These are phyloP conservation scores for Globisporangium radiosum DNA, from an alignment of 352 stramenopile genomes.

Conservation along the genomic window DNA sequence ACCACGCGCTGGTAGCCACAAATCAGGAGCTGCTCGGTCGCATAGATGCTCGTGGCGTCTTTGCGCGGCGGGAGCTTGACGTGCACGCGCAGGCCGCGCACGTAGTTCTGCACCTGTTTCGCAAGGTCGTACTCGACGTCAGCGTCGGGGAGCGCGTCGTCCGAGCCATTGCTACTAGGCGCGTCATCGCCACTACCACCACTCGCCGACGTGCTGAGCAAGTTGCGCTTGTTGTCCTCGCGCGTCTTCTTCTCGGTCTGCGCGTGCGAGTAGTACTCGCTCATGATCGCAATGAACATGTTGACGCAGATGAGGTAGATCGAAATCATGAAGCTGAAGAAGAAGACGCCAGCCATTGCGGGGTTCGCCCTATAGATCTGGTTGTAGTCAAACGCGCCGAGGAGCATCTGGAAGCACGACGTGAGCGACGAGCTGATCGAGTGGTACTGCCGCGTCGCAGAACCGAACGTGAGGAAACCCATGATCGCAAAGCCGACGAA, in stretches of 20 bases:
- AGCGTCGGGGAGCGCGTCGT: conserved; percentile 31
- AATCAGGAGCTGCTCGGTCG: conserved; percentile 45
- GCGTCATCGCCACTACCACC: conserved; percentile 4
- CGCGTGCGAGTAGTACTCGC: conserved; percentile 72
- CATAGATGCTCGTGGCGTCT: conserved; percentile 24
- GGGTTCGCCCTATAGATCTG: conserved; percentile 59
- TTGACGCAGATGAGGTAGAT: conserved; percentile 81
- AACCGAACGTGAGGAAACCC: conserved; percentile 72
- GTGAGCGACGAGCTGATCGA: conserved; percentile 61
- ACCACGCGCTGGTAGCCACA: conserved; percentile 60
- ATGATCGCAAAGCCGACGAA: conserved; percentile 76
- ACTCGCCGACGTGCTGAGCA: conserved; percentile 4
- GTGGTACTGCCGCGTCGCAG: conserved; percentile 55
- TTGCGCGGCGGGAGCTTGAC: conserved; percentile 48
- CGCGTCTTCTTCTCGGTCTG: conserved; percentile 60
- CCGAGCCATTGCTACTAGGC: neutral
- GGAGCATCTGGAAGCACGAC: conserved; percentile 79
- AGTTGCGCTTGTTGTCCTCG: conserved; percentile 41
- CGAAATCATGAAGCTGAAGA: conserved; percentile 77
- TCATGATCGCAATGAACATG: conserved; percentile 86
- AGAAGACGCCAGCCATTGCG: conserved; percentile 73
- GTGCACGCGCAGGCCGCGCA: conserved; percentile 43
- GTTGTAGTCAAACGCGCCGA: conserved; percentile 76
- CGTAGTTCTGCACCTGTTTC: conserved; percentile 64
- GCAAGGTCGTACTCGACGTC: conserved; percentile 73